phyloP scores from a whole-genome alignment of 805 yeast species.

The Candida insectorum region DNA sequence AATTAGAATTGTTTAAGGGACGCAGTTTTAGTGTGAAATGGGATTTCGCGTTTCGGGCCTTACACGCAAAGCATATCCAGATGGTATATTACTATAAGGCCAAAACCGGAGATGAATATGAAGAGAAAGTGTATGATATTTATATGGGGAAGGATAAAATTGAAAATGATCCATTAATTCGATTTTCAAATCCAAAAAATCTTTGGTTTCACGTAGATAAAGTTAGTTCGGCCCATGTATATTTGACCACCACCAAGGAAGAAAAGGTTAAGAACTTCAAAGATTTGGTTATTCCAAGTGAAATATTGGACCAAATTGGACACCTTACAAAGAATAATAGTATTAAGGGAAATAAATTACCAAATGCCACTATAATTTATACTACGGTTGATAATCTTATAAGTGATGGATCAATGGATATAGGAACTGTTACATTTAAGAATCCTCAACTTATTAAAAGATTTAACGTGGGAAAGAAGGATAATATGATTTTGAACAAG shows the following conservation, averaged over 20 bases:
- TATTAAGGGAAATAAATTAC: conserved; percentile 68
- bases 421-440: conserved; percentile 75
- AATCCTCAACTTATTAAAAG: conserved; percentile 53
- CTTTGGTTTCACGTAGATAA: conserved; percentile 83
- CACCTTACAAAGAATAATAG: conserved; percentile 78
- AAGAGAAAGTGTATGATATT: conserved; percentile 28
- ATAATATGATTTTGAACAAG: conserved; percentile 57
- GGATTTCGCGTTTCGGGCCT: not conserved
- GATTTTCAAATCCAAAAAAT: conserved; percentile 61
- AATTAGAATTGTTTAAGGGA: not conserved
- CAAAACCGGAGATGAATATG: conserved; percentile 16
- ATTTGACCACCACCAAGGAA: conserved; percentile 45
- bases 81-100: conserved; percentile 34
- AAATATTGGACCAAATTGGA: conserved; percentile 47
- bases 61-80: no score
- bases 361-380: conserved; percentile 61
- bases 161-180: conserved; percentile 55
- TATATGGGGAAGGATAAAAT: conserved; percentile 74
- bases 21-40: not conserved
- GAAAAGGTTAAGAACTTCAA: conserved; percentile 34
- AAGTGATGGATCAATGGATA: conserved; percentile 68
- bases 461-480: conserved; percentile 51
- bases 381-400: conserved; percentile 73
- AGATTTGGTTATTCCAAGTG: conserved; percentile 33
- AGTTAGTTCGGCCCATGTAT: conserved; percentile 73